These are phyloP conservation scores for Globisporangium middletonii DNA, from an alignment of 352 stramenopile species.

Conservation along the genomic window DNA sequence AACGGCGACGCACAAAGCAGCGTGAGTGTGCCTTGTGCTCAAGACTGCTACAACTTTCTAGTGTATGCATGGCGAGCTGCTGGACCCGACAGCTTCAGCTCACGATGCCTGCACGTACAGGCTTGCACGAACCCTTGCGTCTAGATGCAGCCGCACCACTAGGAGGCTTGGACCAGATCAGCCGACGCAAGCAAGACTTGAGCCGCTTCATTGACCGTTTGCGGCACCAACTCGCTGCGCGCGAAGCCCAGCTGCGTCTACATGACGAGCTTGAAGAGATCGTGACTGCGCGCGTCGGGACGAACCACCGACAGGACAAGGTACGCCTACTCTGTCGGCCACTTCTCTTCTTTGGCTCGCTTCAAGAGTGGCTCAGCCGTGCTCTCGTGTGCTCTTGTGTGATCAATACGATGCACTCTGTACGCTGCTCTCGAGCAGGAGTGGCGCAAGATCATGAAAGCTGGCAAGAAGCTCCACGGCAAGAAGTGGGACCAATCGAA, in stretches of 20 bases:
- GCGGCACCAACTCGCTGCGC: conserved; percentile 33
- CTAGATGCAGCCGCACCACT: conserved; percentile 18
- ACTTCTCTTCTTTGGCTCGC: not conserved
- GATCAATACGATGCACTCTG: not conserved
- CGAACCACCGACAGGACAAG: conserved; percentile 35
- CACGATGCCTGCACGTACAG: conserved; percentile 12
- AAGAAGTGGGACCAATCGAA: conserved; percentile 43
- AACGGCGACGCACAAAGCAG: too few species aligned
- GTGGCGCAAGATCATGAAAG: conserved; percentile 63
- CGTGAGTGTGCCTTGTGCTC: too few species aligned
- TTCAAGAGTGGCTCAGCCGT: not conserved
- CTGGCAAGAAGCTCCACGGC: conserved; percentile 51
- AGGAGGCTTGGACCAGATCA: conserved; percentile 41
- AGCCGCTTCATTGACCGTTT: conserved; percentile 50
- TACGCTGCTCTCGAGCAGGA: conserved; percentile 21
- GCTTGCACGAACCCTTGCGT: conserved; percentile 38
- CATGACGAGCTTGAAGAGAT: conserved; percentile 67
- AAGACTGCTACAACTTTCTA: too few species aligned
- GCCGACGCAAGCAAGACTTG: conserved; percentile 57
- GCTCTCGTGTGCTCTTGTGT: not conserved
- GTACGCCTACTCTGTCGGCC: conserved; percentile 11
- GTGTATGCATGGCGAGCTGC: too few species aligned
- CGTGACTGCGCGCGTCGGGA: conserved; percentile 50
- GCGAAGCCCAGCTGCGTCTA: conserved; percentile 49
- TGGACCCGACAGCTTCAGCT: not conserved